phyloP scores from a whole-genome alignment of 2,329 filamentous ascomycete species.

The Aspergillus udagawae region DNA sequence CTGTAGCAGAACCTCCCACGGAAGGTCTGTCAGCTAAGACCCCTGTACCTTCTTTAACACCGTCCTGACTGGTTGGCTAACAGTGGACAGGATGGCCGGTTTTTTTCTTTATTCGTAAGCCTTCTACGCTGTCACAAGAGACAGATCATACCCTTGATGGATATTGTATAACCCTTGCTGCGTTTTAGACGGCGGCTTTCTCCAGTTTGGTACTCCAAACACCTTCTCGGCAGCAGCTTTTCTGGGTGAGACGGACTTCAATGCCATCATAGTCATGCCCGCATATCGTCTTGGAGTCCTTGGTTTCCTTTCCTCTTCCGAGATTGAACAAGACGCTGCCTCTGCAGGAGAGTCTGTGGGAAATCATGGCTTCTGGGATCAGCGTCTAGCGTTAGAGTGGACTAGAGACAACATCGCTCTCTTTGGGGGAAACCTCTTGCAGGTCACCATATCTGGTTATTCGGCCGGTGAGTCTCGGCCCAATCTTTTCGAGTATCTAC shows the following conservation, averaged over 20 bases:
- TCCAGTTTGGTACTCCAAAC: constrained; percentile 54
- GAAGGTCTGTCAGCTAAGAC: constrained; percentile 19
- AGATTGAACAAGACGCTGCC: constrained; percentile 43
- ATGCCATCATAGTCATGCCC: constrained; percentile 52
- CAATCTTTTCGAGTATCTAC: too few relatives aligned
- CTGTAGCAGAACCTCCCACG: constrained; percentile 42
- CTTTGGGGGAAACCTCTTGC: constrained; percentile 49
- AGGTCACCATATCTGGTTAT: constrained; percentile 54
- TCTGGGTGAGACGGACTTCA: constrained; percentile 47
- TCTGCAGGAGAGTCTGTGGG: constrained; percentile 35
- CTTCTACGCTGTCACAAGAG: not conserved
- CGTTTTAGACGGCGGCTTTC: constrained; percentile 50
- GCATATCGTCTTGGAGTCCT: constrained; percentile 56
- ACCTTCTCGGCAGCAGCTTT: constrained; percentile 43
- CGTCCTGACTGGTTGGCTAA: not conserved
- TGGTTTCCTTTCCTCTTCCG: constrained; percentile 51
- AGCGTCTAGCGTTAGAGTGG: constrained; percentile 54
- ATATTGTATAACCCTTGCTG: not conserved
- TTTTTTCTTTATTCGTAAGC: constrained; percentile 54
- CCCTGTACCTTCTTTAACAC: not conserved
- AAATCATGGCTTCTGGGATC: constrained; percentile 57
- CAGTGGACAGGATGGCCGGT: constrained; percentile 51
- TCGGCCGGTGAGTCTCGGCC: constrained; percentile 43
- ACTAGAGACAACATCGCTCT: constrained; percentile 48
- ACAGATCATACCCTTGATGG: not conserved